Percentiles rank a stretch among this genome's conserved stretches.
Conservation (phyloP, 441 rosid genomes). For the Bocquillonia castaneifolia region DNA sequence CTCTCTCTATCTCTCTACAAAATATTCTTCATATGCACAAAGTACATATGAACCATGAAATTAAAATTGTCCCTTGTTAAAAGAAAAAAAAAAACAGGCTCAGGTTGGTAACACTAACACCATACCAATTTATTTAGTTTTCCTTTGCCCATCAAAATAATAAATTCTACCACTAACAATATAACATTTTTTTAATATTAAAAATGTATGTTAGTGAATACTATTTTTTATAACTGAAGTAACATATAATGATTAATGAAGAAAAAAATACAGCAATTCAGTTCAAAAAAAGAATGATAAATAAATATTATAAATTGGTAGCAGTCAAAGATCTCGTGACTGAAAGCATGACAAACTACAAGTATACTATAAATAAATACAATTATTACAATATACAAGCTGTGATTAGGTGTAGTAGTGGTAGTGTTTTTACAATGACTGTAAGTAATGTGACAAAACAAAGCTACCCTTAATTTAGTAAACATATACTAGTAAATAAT, state of each 20-base stretch:
- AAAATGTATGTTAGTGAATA: no score
- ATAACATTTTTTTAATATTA: no score
- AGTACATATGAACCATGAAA: neutral
- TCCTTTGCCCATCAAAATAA: neutral
- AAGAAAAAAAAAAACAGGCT: no score
- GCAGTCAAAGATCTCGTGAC: neutral
- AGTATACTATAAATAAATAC: neutral
- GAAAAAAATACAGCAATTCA: no score
- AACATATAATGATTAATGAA: no score
- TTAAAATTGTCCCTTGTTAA: conserved; percentile 6
- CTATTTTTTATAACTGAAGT: no score
- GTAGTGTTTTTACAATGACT: neutral
- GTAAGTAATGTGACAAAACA: neutral
- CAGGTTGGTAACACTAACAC: neutral
- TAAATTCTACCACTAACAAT: no score
- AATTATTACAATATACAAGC: neutral
- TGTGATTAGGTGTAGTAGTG: neutral
- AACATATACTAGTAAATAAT: neutral
- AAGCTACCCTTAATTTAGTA: no score
- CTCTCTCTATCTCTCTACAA: no score
- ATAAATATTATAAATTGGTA: neutral
- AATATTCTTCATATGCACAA: neutral
- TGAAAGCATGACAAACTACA: neutral
- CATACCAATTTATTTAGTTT: neutral
- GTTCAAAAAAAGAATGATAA: no score